Conservation (phyloP, 352 stramenopile species). For the Globisporangium takayamanum region DNA sequence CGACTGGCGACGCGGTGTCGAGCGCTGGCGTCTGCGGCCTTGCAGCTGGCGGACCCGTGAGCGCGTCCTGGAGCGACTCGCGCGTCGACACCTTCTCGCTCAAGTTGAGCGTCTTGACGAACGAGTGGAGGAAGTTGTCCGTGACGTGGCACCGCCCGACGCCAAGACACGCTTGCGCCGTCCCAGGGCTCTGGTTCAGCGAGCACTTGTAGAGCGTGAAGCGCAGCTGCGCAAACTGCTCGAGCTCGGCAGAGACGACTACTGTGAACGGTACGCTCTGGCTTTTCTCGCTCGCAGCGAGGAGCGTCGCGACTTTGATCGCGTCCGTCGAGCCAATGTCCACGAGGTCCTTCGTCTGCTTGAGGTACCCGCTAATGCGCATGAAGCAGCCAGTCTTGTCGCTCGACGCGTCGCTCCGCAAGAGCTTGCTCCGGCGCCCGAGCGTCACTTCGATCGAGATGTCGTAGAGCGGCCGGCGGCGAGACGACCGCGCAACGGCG, state of each 20-base stretch:
- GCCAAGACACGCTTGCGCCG: conserved; percentile 38
- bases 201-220: conserved; percentile 55
- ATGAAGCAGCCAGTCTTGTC: conserved; percentile 55
- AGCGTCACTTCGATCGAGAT: conserved; percentile 58
- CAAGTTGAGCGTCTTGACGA: conserved; percentile 34
- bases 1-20: conserved; percentile 5
- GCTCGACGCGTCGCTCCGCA: conserved; percentile 27
- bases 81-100: conserved; percentile 40
- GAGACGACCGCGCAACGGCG: background rate
- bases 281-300: conserved; percentile 20
- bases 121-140: conserved; percentile 40
- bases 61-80: conserved; percentile 18
- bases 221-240: conserved; percentile 53
- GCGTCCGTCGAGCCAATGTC: conserved; percentile 59
- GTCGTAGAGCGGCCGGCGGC: conserved; percentile 23
- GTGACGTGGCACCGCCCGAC: conserved; percentile 47
- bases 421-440: conserved; percentile 41
- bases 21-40: conserved; percentile 3
- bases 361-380: conserved; percentile 38
- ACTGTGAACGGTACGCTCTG: conserved; percentile 49
- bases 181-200: conserved; percentile 36
- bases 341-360: conserved; percentile 30
- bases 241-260: conserved; percentile 46
- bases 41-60: background rate
- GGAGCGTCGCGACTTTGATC: conserved; percentile 45